phyloP scores from a whole-genome alignment of 202 grass and related monocot genomes.

The Tripidium arundinaceum region DNA sequence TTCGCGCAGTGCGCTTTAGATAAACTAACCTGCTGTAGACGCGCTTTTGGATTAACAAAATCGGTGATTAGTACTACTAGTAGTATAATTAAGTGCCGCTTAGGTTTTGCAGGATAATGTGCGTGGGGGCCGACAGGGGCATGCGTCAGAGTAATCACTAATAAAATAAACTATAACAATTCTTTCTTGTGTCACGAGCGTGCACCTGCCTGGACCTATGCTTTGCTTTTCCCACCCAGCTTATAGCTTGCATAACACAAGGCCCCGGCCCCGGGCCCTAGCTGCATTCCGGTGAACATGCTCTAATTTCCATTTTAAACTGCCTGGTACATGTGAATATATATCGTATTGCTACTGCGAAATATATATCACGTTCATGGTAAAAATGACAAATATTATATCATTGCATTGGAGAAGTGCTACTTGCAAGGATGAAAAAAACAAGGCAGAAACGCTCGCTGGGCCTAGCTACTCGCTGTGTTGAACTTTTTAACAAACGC shows the following conservation, averaged over 20 bases:
- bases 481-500: no score
- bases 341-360: no score
- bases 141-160: background rate
- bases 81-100: background rate
- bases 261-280: no score
- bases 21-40: background rate
- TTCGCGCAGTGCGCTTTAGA: background rate
- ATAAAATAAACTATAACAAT: background rate
- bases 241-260: background rate
- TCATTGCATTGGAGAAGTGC: no score
- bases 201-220: background rate
- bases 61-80: background rate
- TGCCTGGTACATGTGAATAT: no score
- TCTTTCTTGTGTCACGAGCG: slow-evolving; percentile 25
- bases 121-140: background rate
- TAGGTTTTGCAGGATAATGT: background rate
- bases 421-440: no score
- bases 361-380: no score
- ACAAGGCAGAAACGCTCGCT: no score
- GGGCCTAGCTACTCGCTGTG: no score
- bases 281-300: background rate
- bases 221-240: no score
- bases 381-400: no score
- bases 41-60: background rate
- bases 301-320: background rate